Evolutionary conservation across 2,329 filamentous ascomycete genomes (phyloP).

Genomic region (Claviceps fusiformis): DNA sequence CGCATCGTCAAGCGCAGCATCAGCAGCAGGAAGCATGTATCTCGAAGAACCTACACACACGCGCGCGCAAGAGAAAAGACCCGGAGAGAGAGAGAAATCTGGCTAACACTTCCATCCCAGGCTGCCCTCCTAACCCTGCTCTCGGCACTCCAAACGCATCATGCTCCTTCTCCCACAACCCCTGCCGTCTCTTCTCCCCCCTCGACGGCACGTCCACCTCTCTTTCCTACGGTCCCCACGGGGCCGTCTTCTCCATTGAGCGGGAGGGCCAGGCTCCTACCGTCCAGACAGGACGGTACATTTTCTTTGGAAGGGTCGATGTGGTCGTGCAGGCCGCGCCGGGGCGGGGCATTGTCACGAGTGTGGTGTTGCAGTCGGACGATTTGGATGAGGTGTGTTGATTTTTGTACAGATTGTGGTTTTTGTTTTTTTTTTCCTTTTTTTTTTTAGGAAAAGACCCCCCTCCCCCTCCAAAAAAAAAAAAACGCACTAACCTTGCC

Average conservation of each 20-base stretch:
- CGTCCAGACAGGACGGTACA: slow-evolving; percentile 60
- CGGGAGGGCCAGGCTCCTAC: slow-evolving; percentile 42
- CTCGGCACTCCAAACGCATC: slow-evolving; percentile 44
- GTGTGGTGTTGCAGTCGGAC: slow-evolving; percentile 62
- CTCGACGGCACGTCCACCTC: slow-evolving; percentile 10
- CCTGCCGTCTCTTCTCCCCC: slow-evolving; percentile 29
- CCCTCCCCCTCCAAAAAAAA: too few species aligned
- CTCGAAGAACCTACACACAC: too few species aligned
- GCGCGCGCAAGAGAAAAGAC: too few species aligned
- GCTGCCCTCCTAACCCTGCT: slow-evolving; percentile 51
- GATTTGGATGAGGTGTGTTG: slow-evolving; percentile 16
- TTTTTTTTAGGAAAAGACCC: too few species aligned
- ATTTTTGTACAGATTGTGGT: too few species aligned
- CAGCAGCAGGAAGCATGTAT: too few species aligned
- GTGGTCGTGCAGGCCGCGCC: slow-evolving; percentile 57
- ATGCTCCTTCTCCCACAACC: slow-evolving; percentile 52
- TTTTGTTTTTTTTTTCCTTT: too few species aligned
- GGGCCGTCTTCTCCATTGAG: slow-evolving; percentile 39
- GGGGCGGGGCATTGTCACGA: slow-evolving; percentile 64
- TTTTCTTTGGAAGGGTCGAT: slow-evolving; percentile 71
- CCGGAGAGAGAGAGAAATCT: too few species aligned
- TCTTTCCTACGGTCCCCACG: slow-evolving; percentile 14
- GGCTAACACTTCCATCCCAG: slow-evolving; percentile 5
- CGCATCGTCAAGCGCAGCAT: too few species aligned
- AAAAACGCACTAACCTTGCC: too few species aligned